Evolutionary conservation across 2,329 filamentous ascomycete genomes (phyloP).

Genomic region (Rhynchosporium secalis): DNA sequence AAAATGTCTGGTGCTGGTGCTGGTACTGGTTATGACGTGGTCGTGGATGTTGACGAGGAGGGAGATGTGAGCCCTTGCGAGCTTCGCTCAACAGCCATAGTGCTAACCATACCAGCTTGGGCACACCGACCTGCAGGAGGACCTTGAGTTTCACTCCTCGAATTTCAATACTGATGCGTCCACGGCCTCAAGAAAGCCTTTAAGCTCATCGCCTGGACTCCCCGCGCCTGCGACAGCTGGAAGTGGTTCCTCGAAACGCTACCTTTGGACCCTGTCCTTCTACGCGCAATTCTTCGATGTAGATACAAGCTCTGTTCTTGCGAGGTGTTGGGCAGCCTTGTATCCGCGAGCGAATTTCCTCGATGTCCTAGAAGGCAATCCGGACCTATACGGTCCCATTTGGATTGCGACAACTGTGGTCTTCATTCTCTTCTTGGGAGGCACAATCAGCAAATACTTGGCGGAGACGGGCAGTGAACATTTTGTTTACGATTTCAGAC

Average conservation of each 20-base stretch:
- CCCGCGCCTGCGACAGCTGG: slow-evolving; percentile 59
- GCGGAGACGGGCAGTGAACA: slow-evolving; percentile 64
- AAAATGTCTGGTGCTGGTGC: slow-evolving; percentile 56
- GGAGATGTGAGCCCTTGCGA: slow-evolving; percentile 48
- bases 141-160: slow-evolving; percentile 97
- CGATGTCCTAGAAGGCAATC: slow-evolving; percentile 94
- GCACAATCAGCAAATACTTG: slow-evolving; percentile 91
- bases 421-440: slow-evolving; percentile 90
- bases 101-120: slow-evolving; percentile 61
- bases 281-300: slow-evolving; percentile 99
- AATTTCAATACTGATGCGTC: slow-evolving; percentile 67
- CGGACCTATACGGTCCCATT: slow-evolving; percentile 93
- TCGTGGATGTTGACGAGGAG: slow-evolving; percentile 96
- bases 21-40: slow-evolving; percentile 80
- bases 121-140: slow-evolving; percentile 96
- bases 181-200: slow-evolving; percentile 44
- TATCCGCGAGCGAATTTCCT: slow-evolving; percentile 94
- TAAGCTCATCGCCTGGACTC: slow-evolving; percentile 47
- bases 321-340: slow-evolving; percentile 83
- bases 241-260: slow-evolving; percentile 68
- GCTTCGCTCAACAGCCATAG: neutral
- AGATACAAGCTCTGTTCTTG: slow-evolving; percentile 85
- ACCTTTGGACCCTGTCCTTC: slow-evolving; percentile 89
- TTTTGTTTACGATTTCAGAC: slow-evolving; percentile 88
- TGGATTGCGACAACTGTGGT: slow-evolving; percentile 99